phyloP scores from a whole-genome alignment of 2,329 filamentous ascomycete genomes.

The Clonostachys rhizophaga region DNA sequence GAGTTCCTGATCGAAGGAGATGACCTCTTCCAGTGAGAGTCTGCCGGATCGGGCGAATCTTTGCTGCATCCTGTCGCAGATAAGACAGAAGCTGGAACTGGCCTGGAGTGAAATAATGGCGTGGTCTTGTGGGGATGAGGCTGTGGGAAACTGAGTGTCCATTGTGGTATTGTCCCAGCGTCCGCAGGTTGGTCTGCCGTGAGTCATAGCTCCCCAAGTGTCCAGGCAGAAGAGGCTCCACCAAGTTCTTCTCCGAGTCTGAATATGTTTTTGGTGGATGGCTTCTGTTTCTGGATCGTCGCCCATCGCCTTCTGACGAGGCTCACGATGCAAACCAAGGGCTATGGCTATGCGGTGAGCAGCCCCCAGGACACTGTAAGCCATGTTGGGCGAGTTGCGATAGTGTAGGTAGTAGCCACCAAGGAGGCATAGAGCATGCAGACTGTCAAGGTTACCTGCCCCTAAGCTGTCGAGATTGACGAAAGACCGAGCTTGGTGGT shows the following conservation, averaged over 20 bases:
- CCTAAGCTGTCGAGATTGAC: slow-evolving; percentile 52
- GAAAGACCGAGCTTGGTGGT: slow-evolving; percentile 46
- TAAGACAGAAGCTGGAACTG: slow-evolving; percentile 18
- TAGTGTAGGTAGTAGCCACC: slow-evolving; percentile 77
- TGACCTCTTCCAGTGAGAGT: slow-evolving; percentile 13
- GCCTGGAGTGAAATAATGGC: slow-evolving; percentile 14
- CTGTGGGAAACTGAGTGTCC: slow-evolving; percentile 16
- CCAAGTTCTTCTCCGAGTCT: slow-evolving; percentile 65
- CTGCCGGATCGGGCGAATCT: slow-evolving; percentile 17
- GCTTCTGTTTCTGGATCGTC: slow-evolving; percentile 40
- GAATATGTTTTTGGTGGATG: slow-evolving; percentile 16
- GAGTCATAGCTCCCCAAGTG: slow-evolving; percentile 66
- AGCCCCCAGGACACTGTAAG: slow-evolving; percentile 67
- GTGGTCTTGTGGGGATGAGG: slow-evolving; percentile 13
- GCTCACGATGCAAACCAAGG: slow-evolving; percentile 66
- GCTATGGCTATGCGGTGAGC: slow-evolving; percentile 71
- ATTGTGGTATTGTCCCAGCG: slow-evolving; percentile 20
- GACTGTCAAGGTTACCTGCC: slow-evolving; percentile 62
- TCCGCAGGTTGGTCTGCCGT: slow-evolving; percentile 51
- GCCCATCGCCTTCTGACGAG: slow-evolving; percentile 3
- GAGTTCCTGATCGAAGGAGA: slow-evolving; percentile 17
- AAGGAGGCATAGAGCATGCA: slow-evolving; percentile 67
- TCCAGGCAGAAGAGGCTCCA: slow-evolving; percentile 70
- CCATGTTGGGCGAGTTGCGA: slow-evolving; percentile 72
- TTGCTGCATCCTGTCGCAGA: slow-evolving; percentile 20